These are phyloP conservation scores for Coniella lustricola DNA, from an alignment of 2,329 filamentous ascomycete genomes.

Conservation along the genomic window DNA sequence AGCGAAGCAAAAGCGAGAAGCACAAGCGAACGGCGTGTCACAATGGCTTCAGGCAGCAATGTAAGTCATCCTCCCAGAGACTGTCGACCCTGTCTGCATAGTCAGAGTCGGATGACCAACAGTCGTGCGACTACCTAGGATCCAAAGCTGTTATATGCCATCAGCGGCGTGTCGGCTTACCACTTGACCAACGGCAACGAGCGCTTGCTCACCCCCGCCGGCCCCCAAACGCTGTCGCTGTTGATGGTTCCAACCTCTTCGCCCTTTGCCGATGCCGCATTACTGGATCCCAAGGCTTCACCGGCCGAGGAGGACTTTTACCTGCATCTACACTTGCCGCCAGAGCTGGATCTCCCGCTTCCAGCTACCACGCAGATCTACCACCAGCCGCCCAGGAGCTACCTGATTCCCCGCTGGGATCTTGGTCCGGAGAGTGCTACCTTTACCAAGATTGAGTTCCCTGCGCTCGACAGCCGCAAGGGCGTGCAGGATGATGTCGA, in stretches of 20 bases:
- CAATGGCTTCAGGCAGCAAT: constrained; percentile 40
- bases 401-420: constrained; percentile 93
- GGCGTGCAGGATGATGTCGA: constrained; percentile 87
- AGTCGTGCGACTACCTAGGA: constrained; percentile 33
- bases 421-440: constrained; percentile 79
- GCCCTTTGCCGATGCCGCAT: constrained; percentile 50
- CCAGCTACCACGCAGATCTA: constrained; percentile 97
- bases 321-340: constrained; percentile 87
- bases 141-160: constrained; percentile 60
- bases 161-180: constrained; percentile 84
- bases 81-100: no score
- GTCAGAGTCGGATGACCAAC: not conserved
- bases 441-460: constrained; percentile 91
- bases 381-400: constrained; percentile 86
- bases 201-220: constrained; percentile 71
- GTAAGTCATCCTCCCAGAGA: constrained; percentile 23
- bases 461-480: constrained; percentile 59
- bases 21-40: no score
- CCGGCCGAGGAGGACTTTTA: constrained; percentile 86
- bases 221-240: constrained; percentile 84
- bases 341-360: constrained; percentile 86
- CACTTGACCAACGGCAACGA: constrained; percentile 86
- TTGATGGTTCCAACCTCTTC: constrained; percentile 93
- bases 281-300: constrained; percentile 44
- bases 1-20: constrained; percentile 9